Base-by-base conservation (phyloP, 169 alveolate species). In the Cryptosporidium felis region DNA sequence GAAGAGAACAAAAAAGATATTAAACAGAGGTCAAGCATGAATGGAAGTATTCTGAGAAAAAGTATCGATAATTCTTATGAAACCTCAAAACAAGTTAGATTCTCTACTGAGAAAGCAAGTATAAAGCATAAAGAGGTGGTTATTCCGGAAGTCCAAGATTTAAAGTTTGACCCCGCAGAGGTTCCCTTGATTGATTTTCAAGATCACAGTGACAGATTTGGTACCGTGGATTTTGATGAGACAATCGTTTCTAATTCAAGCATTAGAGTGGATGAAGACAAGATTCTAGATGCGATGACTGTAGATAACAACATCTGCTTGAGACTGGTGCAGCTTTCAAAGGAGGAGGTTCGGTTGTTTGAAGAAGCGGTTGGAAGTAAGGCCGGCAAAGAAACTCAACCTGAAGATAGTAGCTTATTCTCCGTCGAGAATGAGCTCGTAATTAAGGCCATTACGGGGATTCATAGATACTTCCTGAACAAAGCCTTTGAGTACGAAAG, bases 241-340 rank as follows among this genome's bases (percentile, higher is more conserved):
- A 42, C 23, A n/a, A 5, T 5, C 30, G 14, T 56, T 16, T 61
- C 45, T 5, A 28, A n/a, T 23, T 40, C 47, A 4, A 44, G 46
- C 26, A n/a, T 74, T 9, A 40, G 23, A 46, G 32, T 56, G n/a
- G 82, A 67, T 9, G 49, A 67, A 12, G 16, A 61, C 26, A 53
- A 49, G 23, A 49, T 74, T 18, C 38, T 74, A 26, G 85, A 74
- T 53, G 40, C 74, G 14, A 16, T 74, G 46, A 49, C 60, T 10
- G 65, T 74, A 23, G 85, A 74, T 53, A 74, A 30, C 32, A 49
- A 56, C 41, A 74, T 74, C n/a, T 46, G 46, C 14, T 53, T 74
- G 59, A 49, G 85, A 26, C 67, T 74, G 9, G 67, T 74, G 5
- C 85, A 74, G 66, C 65, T 74, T 12, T 74, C 74, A 36, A 74